Evolutionary conservation across 306 rosid genomes (phyloP), one percentile per base, ranked within the genome.

Genomic region (Acacia confusa): DNA sequence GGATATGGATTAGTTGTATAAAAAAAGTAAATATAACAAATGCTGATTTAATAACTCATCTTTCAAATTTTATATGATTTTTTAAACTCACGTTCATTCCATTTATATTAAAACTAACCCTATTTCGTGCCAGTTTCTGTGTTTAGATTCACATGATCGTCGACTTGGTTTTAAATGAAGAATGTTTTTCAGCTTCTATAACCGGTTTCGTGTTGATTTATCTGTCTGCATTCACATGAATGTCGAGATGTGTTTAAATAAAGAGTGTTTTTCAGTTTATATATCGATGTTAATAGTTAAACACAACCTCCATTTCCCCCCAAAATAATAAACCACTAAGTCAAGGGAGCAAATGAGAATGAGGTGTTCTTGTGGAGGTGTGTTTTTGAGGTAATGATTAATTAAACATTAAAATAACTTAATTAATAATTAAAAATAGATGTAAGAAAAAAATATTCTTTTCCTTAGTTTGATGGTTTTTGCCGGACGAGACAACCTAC

Each of bases 401-500:
- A 53, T 53, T 19, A 53, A 53, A 53, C n/a, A 50, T 50, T 50
- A 50, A 50, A 48, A 48, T 4, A 47, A 48, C 19, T 17, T 50
- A 50, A 6, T 17, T 16, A 50, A 53, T 7, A 6, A 53, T 19
- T 19, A 19, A 19, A 17, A 19, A 52, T 20, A 55, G 9, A 2
- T 9, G 63, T 10, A 1, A 25, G 55, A 76, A 72, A 50, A 43
- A 76, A 76, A 66, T 72, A 45, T 75, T 81, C 82, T 78, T 86
- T 92, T 85, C 78, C 91, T 76, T 71, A 61, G 92, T 91, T 92
- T 92, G 97, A 97, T 94, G 97, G 92, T 77, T 87, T 90, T 89
- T 86, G 86, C 86, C 84, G 91, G 95, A 89, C 89, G 74, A 86
- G 82, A 89, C 90, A 89, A 87, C 85, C 92, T 72, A 86, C 92